Evolutionary conservation across 768 basidiomycete genomes (phyloP).

Genomic region (Lactifluus piperatus): DNA sequence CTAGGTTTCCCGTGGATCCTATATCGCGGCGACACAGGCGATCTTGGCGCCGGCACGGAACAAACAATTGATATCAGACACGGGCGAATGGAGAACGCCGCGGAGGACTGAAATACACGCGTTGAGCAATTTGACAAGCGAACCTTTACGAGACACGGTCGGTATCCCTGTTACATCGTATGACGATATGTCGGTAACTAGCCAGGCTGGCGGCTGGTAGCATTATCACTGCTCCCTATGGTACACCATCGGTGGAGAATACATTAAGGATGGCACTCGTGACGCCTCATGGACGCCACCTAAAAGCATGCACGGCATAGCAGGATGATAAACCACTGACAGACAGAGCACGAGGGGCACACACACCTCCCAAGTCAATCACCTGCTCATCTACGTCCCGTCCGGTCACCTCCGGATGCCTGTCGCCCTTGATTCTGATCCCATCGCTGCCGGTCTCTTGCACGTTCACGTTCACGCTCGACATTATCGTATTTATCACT

Average conservation of each 20-base stretch:
- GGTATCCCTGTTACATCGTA: background rate
- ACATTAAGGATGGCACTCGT: background rate
- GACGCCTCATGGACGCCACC: background rate
- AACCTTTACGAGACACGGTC: background rate
- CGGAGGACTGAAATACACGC: background rate
- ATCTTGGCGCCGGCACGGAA: background rate
- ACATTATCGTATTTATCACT: constrained; percentile 26
- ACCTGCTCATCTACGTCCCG: background rate
- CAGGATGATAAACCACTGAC: background rate
- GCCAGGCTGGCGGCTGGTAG: background rate
- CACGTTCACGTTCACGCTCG: constrained; percentile 32
- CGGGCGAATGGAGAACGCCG: background rate
- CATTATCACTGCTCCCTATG: background rate
- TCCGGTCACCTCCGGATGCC: background rate
- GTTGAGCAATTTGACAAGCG: background rate
- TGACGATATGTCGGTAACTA: background rate
- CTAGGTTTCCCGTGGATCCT: background rate
- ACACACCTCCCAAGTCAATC: background rate
- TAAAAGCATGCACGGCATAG: background rate
- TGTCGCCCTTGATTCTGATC: constrained; percentile 24
- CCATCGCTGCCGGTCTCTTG: constrained; percentile 45
- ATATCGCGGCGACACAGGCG: background rate
- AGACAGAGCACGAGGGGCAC: background rate
- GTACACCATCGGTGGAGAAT: background rate
- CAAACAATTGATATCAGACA: background rate